phyloP scores from a whole-genome alignment of 2,329 filamentous ascomycete species.

The Pezicula radicicola region DNA sequence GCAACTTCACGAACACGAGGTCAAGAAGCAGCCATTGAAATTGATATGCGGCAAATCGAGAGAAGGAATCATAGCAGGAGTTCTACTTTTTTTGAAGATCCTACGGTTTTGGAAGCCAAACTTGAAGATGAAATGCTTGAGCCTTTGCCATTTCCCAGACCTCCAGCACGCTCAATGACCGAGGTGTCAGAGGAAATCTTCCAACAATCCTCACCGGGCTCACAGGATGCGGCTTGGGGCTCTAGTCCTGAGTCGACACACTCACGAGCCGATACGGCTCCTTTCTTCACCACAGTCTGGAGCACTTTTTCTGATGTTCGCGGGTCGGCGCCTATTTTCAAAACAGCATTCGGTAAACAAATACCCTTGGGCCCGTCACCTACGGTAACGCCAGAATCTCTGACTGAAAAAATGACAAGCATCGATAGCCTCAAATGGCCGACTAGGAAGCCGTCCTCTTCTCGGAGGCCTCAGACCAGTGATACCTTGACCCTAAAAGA shows the following conservation, averaged over 20 bases:
- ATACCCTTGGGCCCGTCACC: conserved; percentile 8
- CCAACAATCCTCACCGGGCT: too few species aligned
- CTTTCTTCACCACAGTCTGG: neutral
- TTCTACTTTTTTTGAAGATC: conserved; percentile 25
- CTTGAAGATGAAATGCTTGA: conserved; percentile 27
- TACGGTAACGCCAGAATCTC: conserved; percentile 5
- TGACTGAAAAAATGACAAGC: conserved; percentile 1
- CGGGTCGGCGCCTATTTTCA: conserved; percentile 1
- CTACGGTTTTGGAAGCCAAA: conserved; percentile 19
- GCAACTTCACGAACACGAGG: conserved; percentile 20
- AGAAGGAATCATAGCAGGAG: conserved; percentile 21
- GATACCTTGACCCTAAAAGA: neutral
- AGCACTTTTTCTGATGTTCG: neutral
- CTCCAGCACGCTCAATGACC: neutral
- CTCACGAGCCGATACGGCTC: neutral
- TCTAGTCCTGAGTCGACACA: too few species aligned
- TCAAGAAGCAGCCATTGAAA: conserved; percentile 19
- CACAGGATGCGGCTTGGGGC: too few species aligned
- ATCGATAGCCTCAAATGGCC: conserved; percentile 10
- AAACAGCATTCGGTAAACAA: conserved; percentile 12
- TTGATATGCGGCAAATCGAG: conserved; percentile 18
- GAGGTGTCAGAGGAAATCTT: conserved; percentile 19
- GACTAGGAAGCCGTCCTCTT: conserved; percentile 10
- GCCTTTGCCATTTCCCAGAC: conserved; percentile 16
- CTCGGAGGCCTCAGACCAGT: neutral